Conservation (phyloP, 345 rosid species). For the Gossypium longicalyx region DNA sequence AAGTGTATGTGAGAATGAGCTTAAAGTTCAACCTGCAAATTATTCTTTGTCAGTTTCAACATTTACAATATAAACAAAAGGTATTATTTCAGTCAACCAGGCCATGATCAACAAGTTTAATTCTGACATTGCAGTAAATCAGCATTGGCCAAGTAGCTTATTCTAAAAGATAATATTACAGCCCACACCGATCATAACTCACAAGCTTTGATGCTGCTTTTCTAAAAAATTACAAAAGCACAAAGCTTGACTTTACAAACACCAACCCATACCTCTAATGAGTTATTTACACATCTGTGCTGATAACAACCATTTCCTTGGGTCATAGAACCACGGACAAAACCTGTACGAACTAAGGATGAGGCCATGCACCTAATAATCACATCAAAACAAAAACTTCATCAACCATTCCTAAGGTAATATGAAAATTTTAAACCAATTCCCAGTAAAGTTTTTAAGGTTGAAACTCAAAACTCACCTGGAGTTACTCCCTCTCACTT, state of each 20-base stretch:
- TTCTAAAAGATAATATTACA: neutral
- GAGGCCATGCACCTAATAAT: conserved; percentile 90
- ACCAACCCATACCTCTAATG: conserved; percentile 63
- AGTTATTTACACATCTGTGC: conserved; percentile 78
- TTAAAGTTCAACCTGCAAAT: neutral
- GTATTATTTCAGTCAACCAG: neutral
- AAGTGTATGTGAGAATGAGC: neutral
- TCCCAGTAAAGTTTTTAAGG: neutral
- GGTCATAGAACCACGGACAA: conserved; percentile 84
- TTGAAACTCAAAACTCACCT: conserved; percentile 43
- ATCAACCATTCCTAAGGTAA: conserved; percentile 14
- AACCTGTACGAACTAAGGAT: conserved; percentile 89
- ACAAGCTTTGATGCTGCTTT: neutral
- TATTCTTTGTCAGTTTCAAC: neutral
- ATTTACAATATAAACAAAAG: neutral
- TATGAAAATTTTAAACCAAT: neutral
- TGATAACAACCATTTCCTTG: conserved; percentile 99
- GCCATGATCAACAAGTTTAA: conserved; percentile 3
- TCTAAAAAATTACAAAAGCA: neutral
- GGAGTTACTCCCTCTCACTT: conserved; percentile 89
- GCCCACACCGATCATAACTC: neutral
- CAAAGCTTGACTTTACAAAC: neutral
- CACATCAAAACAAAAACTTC: conserved; percentile 18
- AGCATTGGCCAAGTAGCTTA: neutral
- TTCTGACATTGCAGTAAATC: neutral